These are phyloP conservation scores for Yamadazyma sp. DNA, from an alignment of 1,139 yeast species.

Conservation along the genomic window DNA sequence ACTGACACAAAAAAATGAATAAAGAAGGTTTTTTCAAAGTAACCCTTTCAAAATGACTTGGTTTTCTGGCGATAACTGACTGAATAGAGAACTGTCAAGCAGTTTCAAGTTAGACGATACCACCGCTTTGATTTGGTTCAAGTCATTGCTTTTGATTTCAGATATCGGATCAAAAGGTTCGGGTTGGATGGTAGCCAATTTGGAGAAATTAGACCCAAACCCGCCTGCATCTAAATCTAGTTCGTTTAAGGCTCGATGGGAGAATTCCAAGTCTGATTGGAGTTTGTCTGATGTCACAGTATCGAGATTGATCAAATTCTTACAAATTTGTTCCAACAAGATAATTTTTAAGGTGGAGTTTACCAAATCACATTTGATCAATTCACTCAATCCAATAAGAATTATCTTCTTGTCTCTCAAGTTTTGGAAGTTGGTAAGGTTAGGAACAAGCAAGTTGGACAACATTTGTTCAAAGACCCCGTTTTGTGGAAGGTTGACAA, in stretches of 20 bases:
- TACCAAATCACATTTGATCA: conserved; percentile 30
- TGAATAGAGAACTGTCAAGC: conserved; percentile 32
- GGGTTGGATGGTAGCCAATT: conserved; percentile 60
- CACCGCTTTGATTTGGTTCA: conserved; percentile 27
- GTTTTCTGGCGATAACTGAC: conserved; percentile 27
- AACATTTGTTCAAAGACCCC: conserved; percentile 68
- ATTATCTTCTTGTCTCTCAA: conserved; percentile 74
- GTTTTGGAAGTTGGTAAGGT: conserved; percentile 65
- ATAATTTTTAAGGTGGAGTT: conserved; percentile 44
- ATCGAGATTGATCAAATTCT: conserved; percentile 42
- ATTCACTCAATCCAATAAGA: conserved; percentile 68
- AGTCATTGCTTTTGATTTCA: conserved; percentile 37
- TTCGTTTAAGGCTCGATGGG: conserved; percentile 39
- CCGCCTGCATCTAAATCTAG: conserved; percentile 63
- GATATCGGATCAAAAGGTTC: conserved; percentile 72
- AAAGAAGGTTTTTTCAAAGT: conserved; percentile 3
- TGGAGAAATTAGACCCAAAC: conserved; percentile 85
- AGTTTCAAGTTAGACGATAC: conserved; percentile 32
- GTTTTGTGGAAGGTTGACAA: conserved; percentile 63
- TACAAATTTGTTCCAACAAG: conserved; percentile 53
- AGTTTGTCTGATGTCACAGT: conserved; percentile 27
- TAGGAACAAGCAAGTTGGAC: conserved; percentile 63
- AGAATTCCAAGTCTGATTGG: conserved; percentile 3
- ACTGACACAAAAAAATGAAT: not conserved
- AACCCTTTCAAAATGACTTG: conserved; percentile 18